These are phyloP conservation scores for Pinus tabuliformis DNA, from an alignment of 75 land plant genomes.

Conservation along the genomic window DNA sequence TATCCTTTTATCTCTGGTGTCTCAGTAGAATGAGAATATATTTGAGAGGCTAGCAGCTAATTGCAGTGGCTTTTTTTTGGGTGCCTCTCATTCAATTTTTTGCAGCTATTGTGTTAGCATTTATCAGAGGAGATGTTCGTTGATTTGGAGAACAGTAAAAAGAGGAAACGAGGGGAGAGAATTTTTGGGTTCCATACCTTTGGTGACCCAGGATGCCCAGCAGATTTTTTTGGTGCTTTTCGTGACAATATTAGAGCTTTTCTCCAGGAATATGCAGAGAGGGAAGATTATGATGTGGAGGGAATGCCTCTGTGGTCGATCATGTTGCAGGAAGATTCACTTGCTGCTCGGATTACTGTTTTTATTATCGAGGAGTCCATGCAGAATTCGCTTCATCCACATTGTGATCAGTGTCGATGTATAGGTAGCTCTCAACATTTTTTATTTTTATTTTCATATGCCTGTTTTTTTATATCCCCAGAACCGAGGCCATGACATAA, in stretches of 20 bases:
- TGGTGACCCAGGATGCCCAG: conserved; percentile 67
- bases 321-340: conserved; percentile 50
- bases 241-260: conserved; percentile 66
- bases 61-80: too few relatives aligned
- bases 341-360: conserved; percentile 39
- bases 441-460: too few relatives aligned
- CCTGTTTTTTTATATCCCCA: too few relatives aligned
- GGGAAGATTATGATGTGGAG: conserved; percentile 20
- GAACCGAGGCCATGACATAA: too few relatives aligned
- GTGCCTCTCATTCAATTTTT: too few relatives aligned
- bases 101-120: too few relatives aligned
- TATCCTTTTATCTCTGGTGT: too few relatives aligned
- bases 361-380: conserved; percentile 69
- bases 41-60: too few relatives aligned
- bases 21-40: too few relatives aligned
- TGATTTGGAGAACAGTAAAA: conserved; percentile 19
- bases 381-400: conserved; percentile 35
- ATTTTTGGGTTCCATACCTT: conserved; percentile 74
- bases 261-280: conserved; percentile 51
- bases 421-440: conserved; percentile 36
- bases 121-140: not conserved
- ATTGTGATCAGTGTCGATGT: conserved; percentile 79
- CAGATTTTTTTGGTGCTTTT: conserved; percentile 67
- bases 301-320: conserved; percentile 64
- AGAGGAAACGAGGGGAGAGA: conserved; percentile 65